Conservation (phyloP, 257 asterid species). For the Capsicum chinense region DNA sequence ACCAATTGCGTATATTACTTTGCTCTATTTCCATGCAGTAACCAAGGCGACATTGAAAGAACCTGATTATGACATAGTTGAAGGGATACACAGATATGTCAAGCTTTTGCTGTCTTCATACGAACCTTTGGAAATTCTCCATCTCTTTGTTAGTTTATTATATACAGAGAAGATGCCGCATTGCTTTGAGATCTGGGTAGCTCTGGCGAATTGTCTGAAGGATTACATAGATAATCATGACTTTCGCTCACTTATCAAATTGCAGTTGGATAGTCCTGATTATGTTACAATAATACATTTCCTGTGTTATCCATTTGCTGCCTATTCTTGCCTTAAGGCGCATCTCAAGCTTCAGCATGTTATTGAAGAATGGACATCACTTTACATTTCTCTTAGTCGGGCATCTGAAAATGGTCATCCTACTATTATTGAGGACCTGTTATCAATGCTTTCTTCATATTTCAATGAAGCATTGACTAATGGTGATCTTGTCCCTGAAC, state of each 20-base stretch:
- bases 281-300: conserved; percentile 51
- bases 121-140: conserved; percentile 57
- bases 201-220: conserved; percentile 55
- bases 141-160: conserved; percentile 49
- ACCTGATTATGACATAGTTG: conserved; percentile 46
- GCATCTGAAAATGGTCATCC: conserved; percentile 42
- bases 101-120: conserved; percentile 52
- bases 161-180: conserved; percentile 39
- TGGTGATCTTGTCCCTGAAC: conserved; percentile 38
- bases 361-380: conserved; percentile 57
- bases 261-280: conserved; percentile 42
- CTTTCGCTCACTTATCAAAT: conserved; percentile 39
- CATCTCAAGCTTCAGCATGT: conserved; percentile 46
- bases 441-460: conserved; percentile 46
- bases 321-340: conserved; percentile 41
- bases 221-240: conserved; percentile 45
- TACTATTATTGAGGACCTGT: conserved; percentile 54
- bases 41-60: conserved; percentile 41
- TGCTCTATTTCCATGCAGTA: conserved; percentile 57
- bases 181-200: conserved; percentile 60
- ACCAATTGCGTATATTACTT: conserved; percentile 56
- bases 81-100: conserved; percentile 48
- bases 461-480: conserved; percentile 43
- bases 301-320: conserved; percentile 64
- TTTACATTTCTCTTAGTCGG: conserved; percentile 50